Conservation (phyloP, 257 asterid genomes). For the Solanum clarkiae region DNA sequence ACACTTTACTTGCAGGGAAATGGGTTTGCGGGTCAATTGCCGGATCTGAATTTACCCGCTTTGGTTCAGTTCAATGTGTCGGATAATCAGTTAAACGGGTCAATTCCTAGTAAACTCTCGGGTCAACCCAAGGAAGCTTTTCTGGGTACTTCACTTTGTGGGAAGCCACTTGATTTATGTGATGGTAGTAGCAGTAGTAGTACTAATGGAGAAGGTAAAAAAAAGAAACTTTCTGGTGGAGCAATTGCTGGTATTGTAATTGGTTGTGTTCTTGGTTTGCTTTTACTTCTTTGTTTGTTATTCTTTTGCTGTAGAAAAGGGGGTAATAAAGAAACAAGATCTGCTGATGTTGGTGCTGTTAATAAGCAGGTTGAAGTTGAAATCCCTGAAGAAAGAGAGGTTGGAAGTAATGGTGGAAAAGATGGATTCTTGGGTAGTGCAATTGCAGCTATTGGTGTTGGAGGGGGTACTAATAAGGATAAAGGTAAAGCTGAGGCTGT, state of each 20-base stretch:
- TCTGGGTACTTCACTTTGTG: constrained; percentile 66
- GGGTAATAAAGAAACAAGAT: constrained; percentile 16
- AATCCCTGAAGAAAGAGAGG: constrained; percentile 22
- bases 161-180: constrained; percentile 50
- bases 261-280: constrained; percentile 43
- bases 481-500: constrained; percentile 14
- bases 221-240: constrained; percentile 63
- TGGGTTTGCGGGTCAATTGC: constrained; percentile 53
- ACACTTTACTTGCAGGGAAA: constrained; percentile 69
- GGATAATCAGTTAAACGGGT: constrained; percentile 45
- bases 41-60: constrained; percentile 39
- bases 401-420: constrained; percentile 7
- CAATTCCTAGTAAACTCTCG: constrained; percentile 49
- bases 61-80: constrained; percentile 65
- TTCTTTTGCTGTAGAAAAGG: constrained; percentile 45
- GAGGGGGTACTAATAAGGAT: constrained; percentile 25
- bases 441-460: constrained; percentile 29
- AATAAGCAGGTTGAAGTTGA: constrained; percentile 30
- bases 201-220: constrained; percentile 5
- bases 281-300: constrained; percentile 33
- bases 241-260: constrained; percentile 83
- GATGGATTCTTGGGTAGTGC: constrained; percentile 23
- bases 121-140: constrained; percentile 37
- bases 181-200: constrained; percentile 3
- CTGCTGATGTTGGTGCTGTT: constrained; percentile 19